A percentile compares a stretch with the other conserved stretches of the same genome.
Evolutionary conservation across 768 basidiomycete species (phyloP).

Genomic region (Kwoniella dejecticola): DNA sequence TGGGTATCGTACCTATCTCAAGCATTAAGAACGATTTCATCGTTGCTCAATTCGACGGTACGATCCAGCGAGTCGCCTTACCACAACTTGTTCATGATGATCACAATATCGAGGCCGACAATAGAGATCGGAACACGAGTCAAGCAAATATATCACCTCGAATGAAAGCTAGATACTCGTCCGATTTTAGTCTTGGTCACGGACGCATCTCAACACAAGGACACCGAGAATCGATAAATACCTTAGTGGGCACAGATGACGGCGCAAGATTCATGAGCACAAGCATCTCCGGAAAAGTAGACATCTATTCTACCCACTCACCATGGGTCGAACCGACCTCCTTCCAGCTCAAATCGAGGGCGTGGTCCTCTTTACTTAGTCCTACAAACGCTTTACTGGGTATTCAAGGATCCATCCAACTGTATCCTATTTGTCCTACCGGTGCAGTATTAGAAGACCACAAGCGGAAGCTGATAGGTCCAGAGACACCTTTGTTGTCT

Average conservation of each 20-base stretch:
- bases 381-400: constrained; percentile 31
- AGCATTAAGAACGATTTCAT: constrained; percentile 1
- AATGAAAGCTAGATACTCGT: constrained; percentile 31
- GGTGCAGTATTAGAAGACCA: constrained; percentile 4
- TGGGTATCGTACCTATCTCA: constrained; percentile 26
- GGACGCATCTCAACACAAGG: too few relatives aligned
- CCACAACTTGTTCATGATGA: not conserved
- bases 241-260: constrained; percentile 4
- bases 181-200: too few relatives aligned
- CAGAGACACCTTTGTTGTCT: constrained; percentile 33
- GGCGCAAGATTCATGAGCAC: constrained; percentile 30
- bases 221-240: constrained; percentile 24
- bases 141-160: not conserved
- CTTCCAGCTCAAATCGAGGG: constrained; percentile 19
- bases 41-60: constrained; percentile 47
- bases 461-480: constrained; percentile 29
- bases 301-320: constrained; percentile 27
- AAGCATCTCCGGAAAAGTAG: constrained; percentile 24
- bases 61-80: constrained; percentile 26
- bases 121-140: not conserved
- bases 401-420: constrained; percentile 24
- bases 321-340: constrained; percentile 32
- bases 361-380: constrained; percentile 39
- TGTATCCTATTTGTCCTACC: constrained; percentile 24
- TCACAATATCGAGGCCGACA: not conserved